These are phyloP conservation scores for Gentiana dahurica DNA, from an alignment of 257 asterid species.

Conservation along the genomic window DNA sequence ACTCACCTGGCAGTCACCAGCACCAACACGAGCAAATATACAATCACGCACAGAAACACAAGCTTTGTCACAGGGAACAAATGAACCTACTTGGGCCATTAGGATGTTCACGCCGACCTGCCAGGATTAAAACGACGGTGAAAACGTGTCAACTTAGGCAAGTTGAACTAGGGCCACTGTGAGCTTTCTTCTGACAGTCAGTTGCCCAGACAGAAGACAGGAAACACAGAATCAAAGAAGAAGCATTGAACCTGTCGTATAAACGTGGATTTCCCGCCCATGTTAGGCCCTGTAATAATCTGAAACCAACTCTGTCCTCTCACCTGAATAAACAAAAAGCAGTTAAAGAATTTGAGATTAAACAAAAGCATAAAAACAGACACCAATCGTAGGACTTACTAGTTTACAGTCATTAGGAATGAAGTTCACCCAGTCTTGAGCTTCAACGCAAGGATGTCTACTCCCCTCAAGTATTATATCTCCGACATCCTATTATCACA, in stretches of 20 bases:
- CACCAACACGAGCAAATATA: constrained; percentile 98
- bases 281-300: constrained; percentile 96
- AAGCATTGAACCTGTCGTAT: constrained; percentile 68
- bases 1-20: constrained; percentile 98
- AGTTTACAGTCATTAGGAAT: constrained; percentile 94
- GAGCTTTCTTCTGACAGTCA: not conserved
- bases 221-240: not conserved
- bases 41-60: constrained; percentile 87
- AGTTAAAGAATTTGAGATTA: constrained; percentile 12
- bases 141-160: constrained; percentile 1
- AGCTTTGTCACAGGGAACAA: constrained; percentile 86
- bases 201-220: not conserved
- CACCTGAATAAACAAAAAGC: constrained; percentile 38
- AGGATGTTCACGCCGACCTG: constrained; percentile 91
- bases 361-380: constrained; percentile 10
- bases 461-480: constrained; percentile 86
- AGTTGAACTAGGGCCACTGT: not conserved
- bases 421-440: constrained; percentile 99
- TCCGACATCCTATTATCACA: constrained; percentile 58
- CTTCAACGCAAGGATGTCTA: constrained; percentile 99
- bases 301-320: constrained; percentile 94
- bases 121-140: constrained; percentile 10
- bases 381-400: constrained; percentile 38
- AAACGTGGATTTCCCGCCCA: constrained; percentile 98
- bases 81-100: constrained; percentile 96